Evolutionary conservation across 495 filamentous ascomycete species (phyloP).

Genomic region (Daldinia bambusicola): DNA sequence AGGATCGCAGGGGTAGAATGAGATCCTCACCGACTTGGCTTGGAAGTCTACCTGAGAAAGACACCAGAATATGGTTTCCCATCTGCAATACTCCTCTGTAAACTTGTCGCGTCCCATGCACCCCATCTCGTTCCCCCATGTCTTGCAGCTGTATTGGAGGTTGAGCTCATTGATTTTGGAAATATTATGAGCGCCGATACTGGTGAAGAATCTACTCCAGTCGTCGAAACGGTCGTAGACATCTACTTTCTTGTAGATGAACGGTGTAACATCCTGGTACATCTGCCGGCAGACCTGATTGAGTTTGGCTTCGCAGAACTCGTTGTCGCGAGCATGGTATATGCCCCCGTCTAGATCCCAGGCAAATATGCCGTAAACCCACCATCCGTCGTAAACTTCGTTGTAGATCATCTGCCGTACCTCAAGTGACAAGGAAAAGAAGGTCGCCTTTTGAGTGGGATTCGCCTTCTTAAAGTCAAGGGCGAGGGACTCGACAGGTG

Average conservation of each 20-base stretch:
- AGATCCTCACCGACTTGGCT: not conserved
- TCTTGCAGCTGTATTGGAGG: not conserved
- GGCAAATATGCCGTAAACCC: not conserved
- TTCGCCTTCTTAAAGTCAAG: not conserved
- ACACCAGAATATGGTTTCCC: not conserved
- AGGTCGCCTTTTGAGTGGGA: not conserved
- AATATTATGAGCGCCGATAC: not conserved
- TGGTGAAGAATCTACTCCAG: not conserved
- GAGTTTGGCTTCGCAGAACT: not conserved
- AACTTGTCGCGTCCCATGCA: not conserved
- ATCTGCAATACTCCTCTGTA: not conserved
- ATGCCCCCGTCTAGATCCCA: not conserved
- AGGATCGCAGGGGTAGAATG: not conserved
- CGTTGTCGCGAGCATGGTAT: not conserved
- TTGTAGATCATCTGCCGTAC: not conserved
- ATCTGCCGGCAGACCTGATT: not conserved
- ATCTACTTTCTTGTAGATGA: slow-evolving; percentile 3
- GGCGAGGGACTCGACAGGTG: not conserved
- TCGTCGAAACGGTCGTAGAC: not conserved
- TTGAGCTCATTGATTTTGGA: not conserved
- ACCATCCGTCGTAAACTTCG: not conserved
- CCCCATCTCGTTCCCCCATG: not conserved
- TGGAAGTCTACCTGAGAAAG: not conserved
- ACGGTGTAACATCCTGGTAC: not conserved
- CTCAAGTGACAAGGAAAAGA: slow-evolving; percentile 6